Base-by-base conservation (phyloP, 2,329 filamentous ascomycete genomes). In the Penicillium sp. region DNA sequence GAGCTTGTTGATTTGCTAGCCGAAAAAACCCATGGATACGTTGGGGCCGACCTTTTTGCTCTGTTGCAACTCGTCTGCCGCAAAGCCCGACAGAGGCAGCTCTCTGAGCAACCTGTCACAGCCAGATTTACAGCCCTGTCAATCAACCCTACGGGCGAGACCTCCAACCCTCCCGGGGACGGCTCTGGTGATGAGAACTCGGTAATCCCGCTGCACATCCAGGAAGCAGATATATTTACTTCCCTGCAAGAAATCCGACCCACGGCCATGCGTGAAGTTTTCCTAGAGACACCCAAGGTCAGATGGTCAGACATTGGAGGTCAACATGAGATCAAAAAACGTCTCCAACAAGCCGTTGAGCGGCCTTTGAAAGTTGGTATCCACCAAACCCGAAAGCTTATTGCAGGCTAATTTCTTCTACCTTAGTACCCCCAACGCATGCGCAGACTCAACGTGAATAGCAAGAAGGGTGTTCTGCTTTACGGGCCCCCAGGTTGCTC, bases 401-500 rank as follows among this genome's bases (percentile, higher is more conserved):
- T 24, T 39, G 21, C 14, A 49, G 18, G 34, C 55, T 62, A 51
- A 64, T 54, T 42, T 32, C 47, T 8, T 9, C 10, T 43, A 47
- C 16, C 5, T 6, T 57, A 84, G 72, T 72, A 81, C 52, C 77
- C 81, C 2, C 77, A 81, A 43, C 67, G 77, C 29, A 80, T 86
- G 73, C 72, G 73, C 49, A 70, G 75, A 56, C 72, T 83, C 14
- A 79, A 79, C 48, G 71, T 81, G 22, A 81, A 82, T 31, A 86
- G 87, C 0, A 87, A 88, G 52, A 95, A 93, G 68, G 92, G 92
- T 0, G 84, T 96, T 14, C 81, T 97, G 6, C 82, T 97, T 2
- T 97, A 96, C 71, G 93, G 93, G 0, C 93, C 93, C 0, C 93
- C 93, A 0, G 93, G 93, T 3, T 97, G 93, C 75, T 95, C 92